Evolutionary conservation across 306 rosid genomes (phyloP).

Genomic region (Cicer cuneatum): DNA sequence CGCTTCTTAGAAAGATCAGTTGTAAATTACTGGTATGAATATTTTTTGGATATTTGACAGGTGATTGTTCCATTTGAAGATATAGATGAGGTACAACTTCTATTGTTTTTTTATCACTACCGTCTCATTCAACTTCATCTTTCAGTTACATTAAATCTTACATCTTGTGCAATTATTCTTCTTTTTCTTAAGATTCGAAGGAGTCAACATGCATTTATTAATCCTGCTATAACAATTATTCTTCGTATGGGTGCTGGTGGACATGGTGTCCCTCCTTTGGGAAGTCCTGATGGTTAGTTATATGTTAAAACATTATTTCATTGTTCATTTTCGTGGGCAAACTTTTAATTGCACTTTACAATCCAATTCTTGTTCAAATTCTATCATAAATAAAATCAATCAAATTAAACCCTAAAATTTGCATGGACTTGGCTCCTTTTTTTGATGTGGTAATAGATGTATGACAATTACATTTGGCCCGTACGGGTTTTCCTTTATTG

Average conservation of each 20-base stretch:
- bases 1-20: constrained; percentile 5
- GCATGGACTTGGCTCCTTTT: constrained; percentile 16
- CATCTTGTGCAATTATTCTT: constrained; percentile 36
- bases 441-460: constrained; percentile 12
- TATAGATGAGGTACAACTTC: constrained; percentile 81
- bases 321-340: constrained; percentile 22
- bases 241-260: constrained; percentile 99
- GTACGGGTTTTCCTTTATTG: constrained; percentile 17
- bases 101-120: constrained; percentile 40
- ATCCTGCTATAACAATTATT: constrained; percentile 93
- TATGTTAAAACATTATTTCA: constrained; percentile 37
- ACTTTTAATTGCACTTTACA: constrained; percentile 10
- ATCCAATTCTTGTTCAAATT: constrained; percentile 29
- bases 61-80: constrained; percentile 85
- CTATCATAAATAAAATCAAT: constrained; percentile 35
- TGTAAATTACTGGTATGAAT: not conserved
- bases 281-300: constrained; percentile 98
- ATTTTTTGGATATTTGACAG: constrained; percentile 53
- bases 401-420: constrained; percentile 20
- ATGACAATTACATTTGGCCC: constrained; percentile 29
- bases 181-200: constrained; percentile 74
- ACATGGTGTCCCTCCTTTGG: constrained; percentile 98
- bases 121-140: constrained; percentile 16
- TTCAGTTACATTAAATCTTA: constrained; percentile 42
- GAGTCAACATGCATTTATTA: constrained; percentile 97